Percentiles rank a stretch among this genome's conserved stretches.
Conservation (phyloP, 306 rosid species). For the Sesbania bispinosa region DNA sequence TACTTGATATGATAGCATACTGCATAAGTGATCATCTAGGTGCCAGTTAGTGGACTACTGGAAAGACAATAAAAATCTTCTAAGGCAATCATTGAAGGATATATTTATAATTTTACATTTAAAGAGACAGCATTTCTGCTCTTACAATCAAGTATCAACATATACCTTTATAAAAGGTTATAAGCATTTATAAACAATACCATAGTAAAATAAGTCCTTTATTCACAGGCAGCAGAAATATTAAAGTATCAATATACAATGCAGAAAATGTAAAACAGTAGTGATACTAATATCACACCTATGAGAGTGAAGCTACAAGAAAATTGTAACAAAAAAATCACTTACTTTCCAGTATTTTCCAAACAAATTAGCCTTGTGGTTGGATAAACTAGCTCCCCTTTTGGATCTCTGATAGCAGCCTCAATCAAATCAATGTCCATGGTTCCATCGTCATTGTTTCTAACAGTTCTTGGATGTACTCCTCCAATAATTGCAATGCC, state of each 20-base stretch:
- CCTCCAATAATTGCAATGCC: slow-evolving; percentile 90
- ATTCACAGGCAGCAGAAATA: not conserved
- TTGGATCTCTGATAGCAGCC: slow-evolving; percentile 74
- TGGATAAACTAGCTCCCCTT: slow-evolving; percentile 58
- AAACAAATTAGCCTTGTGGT: slow-evolving; percentile 94
- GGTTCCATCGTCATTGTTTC: slow-evolving; percentile 80
- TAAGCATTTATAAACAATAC: not conserved
- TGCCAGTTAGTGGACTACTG: no score
- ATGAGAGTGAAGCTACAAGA: not conserved
- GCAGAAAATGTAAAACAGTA: not conserved
- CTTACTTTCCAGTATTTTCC: slow-evolving; percentile 92
- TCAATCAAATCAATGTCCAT: slow-evolving; percentile 72
- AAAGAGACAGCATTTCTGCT: not conserved
- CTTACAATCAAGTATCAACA: not conserved
- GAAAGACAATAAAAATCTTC: not conserved
- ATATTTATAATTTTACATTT: not conserved
- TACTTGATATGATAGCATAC: no score
- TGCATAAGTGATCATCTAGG: no score
- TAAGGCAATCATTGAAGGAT: no score
- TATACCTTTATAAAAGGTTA: not conserved
- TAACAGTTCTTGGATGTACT: slow-evolving; percentile 75
- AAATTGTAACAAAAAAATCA: not conserved
- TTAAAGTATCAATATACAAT: not conserved
- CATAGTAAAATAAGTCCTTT: not conserved
- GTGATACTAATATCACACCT: not conserved